phyloP scores from a whole-genome alignment of 805 yeast species.

The Candida nonsorbophila region DNA sequence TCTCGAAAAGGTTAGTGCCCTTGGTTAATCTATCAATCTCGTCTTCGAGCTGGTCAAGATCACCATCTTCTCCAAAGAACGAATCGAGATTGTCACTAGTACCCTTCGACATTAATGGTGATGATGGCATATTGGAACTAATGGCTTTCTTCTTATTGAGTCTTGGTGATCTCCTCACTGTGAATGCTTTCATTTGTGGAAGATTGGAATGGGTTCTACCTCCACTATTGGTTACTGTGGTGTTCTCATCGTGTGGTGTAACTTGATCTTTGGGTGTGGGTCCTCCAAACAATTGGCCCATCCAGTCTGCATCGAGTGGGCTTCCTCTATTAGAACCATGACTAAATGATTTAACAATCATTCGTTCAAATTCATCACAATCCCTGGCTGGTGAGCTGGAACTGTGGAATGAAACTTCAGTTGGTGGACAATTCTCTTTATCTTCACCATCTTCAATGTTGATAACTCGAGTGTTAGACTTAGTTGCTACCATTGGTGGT shows the following conservation, averaged over 20 bases:
- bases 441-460: slow-evolving; percentile 37
- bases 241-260: slow-evolving; percentile 9
- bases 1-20: too few species aligned
- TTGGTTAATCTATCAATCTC: slow-evolving; percentile 14
- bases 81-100: slow-evolving; percentile 9
- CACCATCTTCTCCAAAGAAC: slow-evolving; percentile 10
- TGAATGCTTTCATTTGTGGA: slow-evolving; percentile 27
- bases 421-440: slow-evolving; percentile 24
- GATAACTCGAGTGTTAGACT: slow-evolving; percentile 49
- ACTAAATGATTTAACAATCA: slow-evolving; percentile 22
- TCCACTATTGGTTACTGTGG: slow-evolving; percentile 6
- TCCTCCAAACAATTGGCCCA: slow-evolving; percentile 35
- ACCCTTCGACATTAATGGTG: slow-evolving; percentile 26
- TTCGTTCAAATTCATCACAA: slow-evolving; percentile 17
- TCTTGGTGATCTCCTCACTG: slow-evolving; percentile 19
- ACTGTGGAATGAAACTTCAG: slow-evolving; percentile 9
- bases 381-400: slow-evolving; percentile 12
- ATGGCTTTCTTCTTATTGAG: slow-evolving; percentile 13
- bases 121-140: slow-evolving; percentile 21
- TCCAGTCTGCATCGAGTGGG: slow-evolving; percentile 41
- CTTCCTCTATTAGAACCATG: slow-evolving; percentile 25
- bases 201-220: slow-evolving; percentile 17
- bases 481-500: slow-evolving; percentile 51
- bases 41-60: slow-evolving; percentile 14
- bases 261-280: slow-evolving; percentile 16